Conservation (phyloP, 1,284 basidiomycete genomes). For the Ganoderma lucidum region DNA sequence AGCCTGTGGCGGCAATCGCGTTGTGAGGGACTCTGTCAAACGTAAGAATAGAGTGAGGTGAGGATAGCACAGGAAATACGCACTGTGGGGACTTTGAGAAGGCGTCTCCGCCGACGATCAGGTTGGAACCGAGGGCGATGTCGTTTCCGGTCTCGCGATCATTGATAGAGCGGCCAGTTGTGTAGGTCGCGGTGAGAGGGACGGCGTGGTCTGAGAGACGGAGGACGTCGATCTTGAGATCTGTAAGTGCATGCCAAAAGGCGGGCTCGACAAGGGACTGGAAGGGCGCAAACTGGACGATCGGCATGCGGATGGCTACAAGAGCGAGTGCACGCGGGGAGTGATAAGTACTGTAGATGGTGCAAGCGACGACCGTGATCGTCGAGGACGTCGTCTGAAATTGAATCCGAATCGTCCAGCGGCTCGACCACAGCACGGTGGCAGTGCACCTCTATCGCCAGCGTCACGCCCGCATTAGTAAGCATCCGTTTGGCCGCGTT, state of each 20-base stretch:
- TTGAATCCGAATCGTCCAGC: too few relatives aligned
- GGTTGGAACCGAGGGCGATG: constrained; percentile 66
- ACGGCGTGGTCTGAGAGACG: constrained; percentile 82
- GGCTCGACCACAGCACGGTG: too few relatives aligned
- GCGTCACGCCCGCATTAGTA: too few relatives aligned
- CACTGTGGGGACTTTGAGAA: constrained; percentile 53
- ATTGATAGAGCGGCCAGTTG: constrained; percentile 73
- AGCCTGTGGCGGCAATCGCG: constrained; percentile 60
- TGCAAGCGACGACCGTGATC: not conserved
- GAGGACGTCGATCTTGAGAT: constrained; percentile 91
- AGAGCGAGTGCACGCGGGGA: too few relatives aligned
- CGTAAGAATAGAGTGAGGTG: not conserved
- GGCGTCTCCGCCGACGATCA: constrained; percentile 66
- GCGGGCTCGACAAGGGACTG: constrained; percentile 87
- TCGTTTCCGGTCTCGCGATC: constrained; percentile 79
- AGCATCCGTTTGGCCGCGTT: too few relatives aligned
- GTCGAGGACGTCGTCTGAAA: not conserved
- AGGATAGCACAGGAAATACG: constrained; percentile 18
- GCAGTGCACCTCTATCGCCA: too few relatives aligned
- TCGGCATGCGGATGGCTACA: constrained; percentile 46
- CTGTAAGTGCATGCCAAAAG: constrained; percentile 93
- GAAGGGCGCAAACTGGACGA: constrained; percentile 90
- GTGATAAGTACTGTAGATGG: not conserved
- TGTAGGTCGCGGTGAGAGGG: constrained; percentile 73
- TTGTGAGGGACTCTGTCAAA: constrained; percentile 45